A percentile compares a stretch with the other conserved stretches of the same genome.
Evolutionary conservation across 306 rosid species (phyloP).

Genomic region (Rosa persica): DNA sequence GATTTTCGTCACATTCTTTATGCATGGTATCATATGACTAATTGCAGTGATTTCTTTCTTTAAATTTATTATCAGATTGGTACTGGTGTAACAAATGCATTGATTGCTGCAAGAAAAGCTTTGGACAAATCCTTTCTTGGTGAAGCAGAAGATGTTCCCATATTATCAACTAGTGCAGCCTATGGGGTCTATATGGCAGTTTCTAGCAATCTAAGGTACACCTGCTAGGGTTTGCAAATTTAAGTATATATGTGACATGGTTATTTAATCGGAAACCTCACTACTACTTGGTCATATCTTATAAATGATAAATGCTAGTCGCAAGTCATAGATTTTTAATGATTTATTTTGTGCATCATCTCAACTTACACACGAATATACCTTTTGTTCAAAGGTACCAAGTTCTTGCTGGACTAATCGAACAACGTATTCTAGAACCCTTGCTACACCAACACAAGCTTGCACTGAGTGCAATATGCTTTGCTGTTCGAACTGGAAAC

Average conservation of each 20-base stretch:
- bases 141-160: slow-evolving; percentile 82
- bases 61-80: slow-evolving; percentile 55
- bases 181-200: slow-evolving; percentile 91
- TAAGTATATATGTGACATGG: neutral
- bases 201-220: slow-evolving; percentile 92
- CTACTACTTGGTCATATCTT: neutral
- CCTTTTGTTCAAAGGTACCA: slow-evolving; percentile 43
- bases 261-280: neutral
- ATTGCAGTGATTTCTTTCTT: neutral
- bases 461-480: slow-evolving; percentile 42
- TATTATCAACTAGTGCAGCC: slow-evolving; percentile 78
- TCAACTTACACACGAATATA: neutral
- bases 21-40: neutral
- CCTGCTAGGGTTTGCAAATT: neutral
- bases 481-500: slow-evolving; percentile 53
- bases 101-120: slow-evolving; percentile 72
- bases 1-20: neutral
- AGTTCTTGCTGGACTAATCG: slow-evolving; percentile 48
- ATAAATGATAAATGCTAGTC: neutral
- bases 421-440: slow-evolving; percentile 56
- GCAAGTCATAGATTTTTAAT: neutral
- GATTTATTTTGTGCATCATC: neutral
- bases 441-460: slow-evolving; percentile 46
- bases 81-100: slow-evolving; percentile 79
- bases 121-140: slow-evolving; percentile 60